Evolutionary conservation across 2,329 filamentous ascomycete genomes (phyloP).

Genomic region (Claviceps purpurea): DNA sequence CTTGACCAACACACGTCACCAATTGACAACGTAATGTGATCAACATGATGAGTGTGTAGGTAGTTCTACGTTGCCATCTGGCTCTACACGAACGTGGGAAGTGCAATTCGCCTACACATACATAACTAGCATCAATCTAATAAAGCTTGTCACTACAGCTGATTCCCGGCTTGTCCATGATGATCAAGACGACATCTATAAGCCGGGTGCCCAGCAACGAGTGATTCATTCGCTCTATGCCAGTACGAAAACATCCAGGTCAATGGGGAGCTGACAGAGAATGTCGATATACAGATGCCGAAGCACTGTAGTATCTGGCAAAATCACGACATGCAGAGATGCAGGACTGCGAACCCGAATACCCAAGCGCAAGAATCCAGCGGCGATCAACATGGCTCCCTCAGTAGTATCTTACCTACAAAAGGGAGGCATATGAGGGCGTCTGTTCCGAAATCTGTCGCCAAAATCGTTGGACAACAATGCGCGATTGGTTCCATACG

Average conservation of each 20-base stretch:
- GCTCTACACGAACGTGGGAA: no score
- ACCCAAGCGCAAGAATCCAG: no score
- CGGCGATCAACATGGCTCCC: not conserved
- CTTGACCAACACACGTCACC: no score
- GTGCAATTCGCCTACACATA: no score
- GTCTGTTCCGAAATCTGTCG: not conserved
- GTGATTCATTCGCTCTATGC: slow-evolving; percentile 33
- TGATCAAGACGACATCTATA: slow-evolving; percentile 41
- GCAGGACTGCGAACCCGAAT: not conserved
- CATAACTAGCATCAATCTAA: no score
- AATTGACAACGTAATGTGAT: no score
- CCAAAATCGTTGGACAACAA: not conserved
- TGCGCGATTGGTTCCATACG: not conserved
- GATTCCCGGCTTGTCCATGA: slow-evolving; percentile 42
- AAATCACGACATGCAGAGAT: slow-evolving; percentile 2
- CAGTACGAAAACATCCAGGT: slow-evolving; percentile 43
- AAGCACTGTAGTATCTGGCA: slow-evolving; percentile 23
- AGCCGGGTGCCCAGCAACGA: slow-evolving; percentile 44
- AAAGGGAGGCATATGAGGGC: not conserved
- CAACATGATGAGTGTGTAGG: no score
- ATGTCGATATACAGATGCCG: slow-evolving; percentile 32
- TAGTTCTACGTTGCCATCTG: no score
- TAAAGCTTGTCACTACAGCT: slow-evolving; percentile 40
- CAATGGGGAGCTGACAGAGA: slow-evolving; percentile 31
- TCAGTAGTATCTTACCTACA: not conserved